Evolutionary conservation across 2,329 filamentous ascomycete genomes (phyloP), one percentile per base, ranked within the genome.

Genomic region (Rhinocladiella mackenziei): DNA sequence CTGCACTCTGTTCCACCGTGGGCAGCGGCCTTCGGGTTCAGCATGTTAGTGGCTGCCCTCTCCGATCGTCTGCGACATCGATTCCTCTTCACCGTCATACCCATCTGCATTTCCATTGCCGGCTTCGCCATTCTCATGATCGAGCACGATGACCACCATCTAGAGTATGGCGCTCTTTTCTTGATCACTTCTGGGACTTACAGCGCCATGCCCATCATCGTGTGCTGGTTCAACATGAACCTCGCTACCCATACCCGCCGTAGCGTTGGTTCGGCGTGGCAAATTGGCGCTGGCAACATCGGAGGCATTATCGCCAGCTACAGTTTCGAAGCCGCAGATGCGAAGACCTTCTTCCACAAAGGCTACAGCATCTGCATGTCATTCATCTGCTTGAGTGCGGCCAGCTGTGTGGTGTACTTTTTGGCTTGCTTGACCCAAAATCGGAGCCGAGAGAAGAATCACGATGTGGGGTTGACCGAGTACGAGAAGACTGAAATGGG

Each of bases 171-270:
- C 2, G 58, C 56, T 1, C 47, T 60, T 5, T 61, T 61, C 31
- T 31, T 61, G 31, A 51, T 57, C 34, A 55, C 55, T 2, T 52
- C 48, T 3, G 58, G 58, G 6, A 48, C 48, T 4, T 55, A 57
- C 30, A 44, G 46, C 17, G 48, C 55, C 19, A 57, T 59, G 56
- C 56, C 58, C 5, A 50, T 57, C n/a, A 56, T 58, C 25, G 56
- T 63, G 4, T 76, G 73, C 51, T 76, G 72, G 72, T 74, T 74
- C 62, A 73, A 72, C 40, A 74, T 75, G 71, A 76, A 77, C 44
- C 62, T 76, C 1, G 68, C 72, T 9, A 70, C 71, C 1, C 74
- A 76, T 45, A 15, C 10, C 31, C 15, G 73, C 2, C 64, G 73
- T 29, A 61, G 67, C 4, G 67, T 76, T 0, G 73, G 72, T 0